Conservation (phyloP, 2,329 filamentous ascomycete genomes). For the Bretziella fagacearum region DNA sequence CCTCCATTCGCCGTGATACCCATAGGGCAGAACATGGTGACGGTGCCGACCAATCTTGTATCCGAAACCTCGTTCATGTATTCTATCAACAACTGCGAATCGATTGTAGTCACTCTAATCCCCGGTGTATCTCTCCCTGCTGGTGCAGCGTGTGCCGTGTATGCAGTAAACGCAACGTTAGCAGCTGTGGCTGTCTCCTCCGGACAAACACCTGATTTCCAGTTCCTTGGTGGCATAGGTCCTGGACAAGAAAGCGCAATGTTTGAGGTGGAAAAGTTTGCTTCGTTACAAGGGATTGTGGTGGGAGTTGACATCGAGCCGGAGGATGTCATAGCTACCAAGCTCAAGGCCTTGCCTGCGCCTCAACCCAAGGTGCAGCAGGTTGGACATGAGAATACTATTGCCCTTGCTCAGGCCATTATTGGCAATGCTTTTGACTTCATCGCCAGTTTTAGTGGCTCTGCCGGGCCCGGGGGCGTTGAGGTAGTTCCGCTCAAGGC, state of each 20-base stretch:
- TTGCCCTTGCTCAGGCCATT: constrained; percentile 74
- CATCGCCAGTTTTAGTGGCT: constrained; percentile 66
- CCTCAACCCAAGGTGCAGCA: constrained; percentile 14
- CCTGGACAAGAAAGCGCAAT: constrained; percentile 83
- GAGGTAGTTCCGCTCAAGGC: constrained; percentile 88
- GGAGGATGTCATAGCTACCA: constrained; percentile 49
- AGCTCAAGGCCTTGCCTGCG: constrained; percentile 43
- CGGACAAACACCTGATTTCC: constrained; percentile 43
- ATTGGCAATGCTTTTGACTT: constrained; percentile 98
- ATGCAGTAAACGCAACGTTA: constrained; percentile 44
- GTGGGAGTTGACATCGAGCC: constrained; percentile 74
- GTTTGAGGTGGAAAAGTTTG: constrained; percentile 46
- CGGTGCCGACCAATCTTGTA: constrained; percentile 34
- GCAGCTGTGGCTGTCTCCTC: constrained; percentile 25
- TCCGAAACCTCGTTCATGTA: constrained; percentile 41
- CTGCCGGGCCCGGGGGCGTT: constrained; percentile 41
- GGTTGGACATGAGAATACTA: constrained; percentile 29
- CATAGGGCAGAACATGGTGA: constrained; percentile 41
- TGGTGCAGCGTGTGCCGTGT: constrained; percentile 73
- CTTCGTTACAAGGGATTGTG: constrained; percentile 35
- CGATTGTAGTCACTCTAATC: constrained; percentile 70
- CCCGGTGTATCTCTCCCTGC: constrained; percentile 58
- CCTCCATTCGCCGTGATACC: constrained; percentile 44
- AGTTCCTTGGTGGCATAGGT: constrained; percentile 75
- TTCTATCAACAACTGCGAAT: constrained; percentile 41